Evolutionary conservation across 305 asterid species (phyloP).

Genomic region (Fraxinus dipetala): DNA sequence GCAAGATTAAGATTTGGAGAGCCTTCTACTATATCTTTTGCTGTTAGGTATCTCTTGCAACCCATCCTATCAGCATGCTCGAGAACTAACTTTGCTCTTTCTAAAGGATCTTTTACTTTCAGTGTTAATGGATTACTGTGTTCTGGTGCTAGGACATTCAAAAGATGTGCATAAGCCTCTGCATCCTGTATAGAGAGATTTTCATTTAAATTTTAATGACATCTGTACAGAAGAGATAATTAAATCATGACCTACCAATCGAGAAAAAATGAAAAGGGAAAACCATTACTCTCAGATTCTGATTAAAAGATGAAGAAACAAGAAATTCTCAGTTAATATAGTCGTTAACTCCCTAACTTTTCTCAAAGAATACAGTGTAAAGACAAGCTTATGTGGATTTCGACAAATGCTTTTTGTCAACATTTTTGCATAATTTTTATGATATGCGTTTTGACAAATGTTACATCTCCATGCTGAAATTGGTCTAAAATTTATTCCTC

Average conservation of each 20-base stretch:
- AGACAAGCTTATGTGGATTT: not conserved
- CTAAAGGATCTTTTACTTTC: constrained; percentile 55
- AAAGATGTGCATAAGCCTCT: constrained; percentile 88
- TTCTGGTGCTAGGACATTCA: constrained; percentile 92
- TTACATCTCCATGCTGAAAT: not conserved
- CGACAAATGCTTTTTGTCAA: not conserved
- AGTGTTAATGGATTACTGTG: constrained; percentile 61
- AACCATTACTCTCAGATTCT: not conserved
- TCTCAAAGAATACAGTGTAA: not conserved
- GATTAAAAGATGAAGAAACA: not conserved
- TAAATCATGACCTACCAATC: not conserved
- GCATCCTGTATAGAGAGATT: constrained; percentile 62
- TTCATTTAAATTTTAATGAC: constrained; percentile 16
- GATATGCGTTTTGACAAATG: not conserved
- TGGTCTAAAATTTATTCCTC: not conserved
- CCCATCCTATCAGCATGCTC: constrained; percentile 98
- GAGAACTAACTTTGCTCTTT: constrained; percentile 86
- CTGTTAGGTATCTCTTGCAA: constrained; percentile 88
- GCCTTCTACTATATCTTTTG: constrained; percentile 93
- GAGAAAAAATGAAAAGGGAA: not conserved
- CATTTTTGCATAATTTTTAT: not conserved
- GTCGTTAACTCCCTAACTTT: not conserved
- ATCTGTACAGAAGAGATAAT: constrained; percentile 8
- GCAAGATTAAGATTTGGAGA: constrained; percentile 97
- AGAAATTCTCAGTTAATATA: not conserved